A percentile compares a stretch with the other conserved stretches of the same genome.
These are phyloP conservation scores for Penicillium sp. DNA, from an alignment of 2,329 filamentous ascomycete genomes.

Conservation along the genomic window DNA sequence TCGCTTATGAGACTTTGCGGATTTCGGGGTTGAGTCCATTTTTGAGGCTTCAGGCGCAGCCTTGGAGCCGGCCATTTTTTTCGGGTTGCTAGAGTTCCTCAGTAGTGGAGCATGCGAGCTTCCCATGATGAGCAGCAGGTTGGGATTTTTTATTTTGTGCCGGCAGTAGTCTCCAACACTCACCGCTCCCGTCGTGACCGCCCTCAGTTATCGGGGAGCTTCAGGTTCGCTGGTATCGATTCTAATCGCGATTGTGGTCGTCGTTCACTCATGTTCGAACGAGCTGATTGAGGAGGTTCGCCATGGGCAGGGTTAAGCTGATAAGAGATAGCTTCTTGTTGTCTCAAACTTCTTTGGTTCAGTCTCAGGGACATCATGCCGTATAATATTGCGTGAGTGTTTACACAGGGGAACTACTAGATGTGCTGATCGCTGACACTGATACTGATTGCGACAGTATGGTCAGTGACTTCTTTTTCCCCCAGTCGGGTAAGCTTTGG, in stretches of 20 bases:
- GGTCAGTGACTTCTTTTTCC: slow-evolving; percentile 99
- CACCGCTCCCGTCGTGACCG: slow-evolving; percentile 12
- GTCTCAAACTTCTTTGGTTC: slow-evolving; percentile 17
- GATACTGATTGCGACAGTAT: slow-evolving; percentile 56
- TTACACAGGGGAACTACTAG: slow-evolving; percentile 2
- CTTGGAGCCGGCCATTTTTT: slow-evolving; percentile 49
- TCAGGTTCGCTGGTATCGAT: background rate
- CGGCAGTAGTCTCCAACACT: slow-evolving; percentile 18
- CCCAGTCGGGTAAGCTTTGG: slow-evolving; percentile 68
- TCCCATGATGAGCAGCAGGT: slow-evolving; percentile 9
- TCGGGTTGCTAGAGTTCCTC: slow-evolving; percentile 9
- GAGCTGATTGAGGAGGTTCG: slow-evolving; percentile 11
- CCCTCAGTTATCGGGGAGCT: background rate
- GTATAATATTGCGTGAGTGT: slow-evolving; percentile 68
- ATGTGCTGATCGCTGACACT: background rate
- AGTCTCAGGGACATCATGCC: slow-evolving; percentile 53
- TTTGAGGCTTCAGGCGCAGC: slow-evolving; percentile 49
- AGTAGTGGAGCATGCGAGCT: slow-evolving; percentile 3
- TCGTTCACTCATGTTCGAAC: background rate
- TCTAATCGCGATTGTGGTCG: background rate
- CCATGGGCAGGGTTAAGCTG: slow-evolving; percentile 22
- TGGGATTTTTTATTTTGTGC: slow-evolving; percentile 24
- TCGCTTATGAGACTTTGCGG: slow-evolving; percentile 34
- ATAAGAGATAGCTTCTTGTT: background rate
- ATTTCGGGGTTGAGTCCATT: slow-evolving; percentile 20